A percentile compares a stretch with the other conserved stretches of the same genome.
These are phyloP conservation scores for Neurospora sp. DNA, from an alignment of 495 filamentous ascomycete species.

Conservation along the genomic window DNA sequence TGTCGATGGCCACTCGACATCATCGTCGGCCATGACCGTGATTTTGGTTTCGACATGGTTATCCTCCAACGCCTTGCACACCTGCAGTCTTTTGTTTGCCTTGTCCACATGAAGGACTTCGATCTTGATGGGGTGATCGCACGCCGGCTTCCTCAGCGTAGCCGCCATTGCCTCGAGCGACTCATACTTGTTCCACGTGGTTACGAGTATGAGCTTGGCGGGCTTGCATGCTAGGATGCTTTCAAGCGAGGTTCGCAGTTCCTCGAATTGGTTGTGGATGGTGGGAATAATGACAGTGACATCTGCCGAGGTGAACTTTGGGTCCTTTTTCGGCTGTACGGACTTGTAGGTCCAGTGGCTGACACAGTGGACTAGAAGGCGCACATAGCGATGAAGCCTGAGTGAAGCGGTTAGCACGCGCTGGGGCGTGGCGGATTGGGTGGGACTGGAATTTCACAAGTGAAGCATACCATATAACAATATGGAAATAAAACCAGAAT, in stretches of 20 bases:
- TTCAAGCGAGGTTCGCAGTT: slow-evolving; percentile 40
- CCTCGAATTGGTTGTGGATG: slow-evolving; percentile 43
- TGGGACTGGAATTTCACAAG: neutral
- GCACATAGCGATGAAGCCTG: slow-evolving; percentile 44
- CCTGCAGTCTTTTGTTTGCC: slow-evolving; percentile 73
- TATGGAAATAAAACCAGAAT: slow-evolving; percentile 28
- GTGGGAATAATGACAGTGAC: slow-evolving; percentile 51
- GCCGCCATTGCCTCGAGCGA: slow-evolving; percentile 35
- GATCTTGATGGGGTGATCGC: slow-evolving; percentile 19
- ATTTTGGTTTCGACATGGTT: slow-evolving; percentile 58
- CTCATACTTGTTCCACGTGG: slow-evolving; percentile 41
- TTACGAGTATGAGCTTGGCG: slow-evolving; percentile 44
- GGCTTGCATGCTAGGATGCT: slow-evolving; percentile 46
- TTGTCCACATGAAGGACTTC: slow-evolving; percentile 35
- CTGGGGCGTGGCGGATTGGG: neutral
- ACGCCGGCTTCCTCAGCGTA: slow-evolving; percentile 21
- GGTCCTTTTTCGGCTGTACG: slow-evolving; percentile 29
- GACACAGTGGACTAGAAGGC: slow-evolving; percentile 41
- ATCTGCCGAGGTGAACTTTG: slow-evolving; percentile 37
- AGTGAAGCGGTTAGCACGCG: slow-evolving; percentile 8
- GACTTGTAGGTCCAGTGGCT: slow-evolving; percentile 43
- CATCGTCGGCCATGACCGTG: slow-evolving; percentile 78
- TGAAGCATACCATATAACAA: slow-evolving; percentile 32
- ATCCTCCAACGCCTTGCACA: slow-evolving; percentile 64
- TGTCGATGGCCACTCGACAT: slow-evolving; percentile 71